Base-by-base conservation (phyloP, 2,329 filamentous ascomycete species). In the Diaporthe capsici region DNA sequence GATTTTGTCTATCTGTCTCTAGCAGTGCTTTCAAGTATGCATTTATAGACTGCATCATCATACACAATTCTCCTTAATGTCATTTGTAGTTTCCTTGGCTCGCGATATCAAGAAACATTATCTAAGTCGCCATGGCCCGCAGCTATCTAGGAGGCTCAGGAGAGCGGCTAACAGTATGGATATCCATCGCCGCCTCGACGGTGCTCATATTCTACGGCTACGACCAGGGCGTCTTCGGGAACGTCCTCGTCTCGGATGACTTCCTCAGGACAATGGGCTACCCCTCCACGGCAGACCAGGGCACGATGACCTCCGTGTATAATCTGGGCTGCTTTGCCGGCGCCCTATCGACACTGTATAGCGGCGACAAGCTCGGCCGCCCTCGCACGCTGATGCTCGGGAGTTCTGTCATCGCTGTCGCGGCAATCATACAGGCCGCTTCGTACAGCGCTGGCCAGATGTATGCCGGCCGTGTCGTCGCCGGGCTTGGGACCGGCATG, bases 161-260 rank as follows among this genome's bases (percentile, higher is more conserved):
- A 44, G 84, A 87, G 76, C 80, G 82, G 39, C 82, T 89, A n/a
- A 89, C 87, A 0, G 82, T 89, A 22, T 89, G 87, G 87, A 89
- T 89, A 57, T 87, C 86, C 7, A 81, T 89, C 25, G 87, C 87
- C 17, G 86, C 87, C 1, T 86, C 84, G 2, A 89, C 87, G 0
- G 87, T 89, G 6, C 81, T 89, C 31, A 82, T 88, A 72, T 88
- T 89, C 79, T 89, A 89, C 76, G 87, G 85, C 39, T 86, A 86
- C 72, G 84, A 85, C 70, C 84, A 85, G 79, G 82, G 82, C 31
- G 80, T 83, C 4, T 83, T 82, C 63, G 81, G 81, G 20, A 81
- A 81, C 42, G 79, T 81, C 28, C 76, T 82, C 31, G 78, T 81
- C 49, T 79, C 76, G 5, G 76, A 80, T 20, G 79, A 81, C 75